These are phyloP conservation scores for Beauveria rudraprayagi DNA, from an alignment of 2,329 filamentous ascomycete genomes.

Conservation along the genomic window DNA sequence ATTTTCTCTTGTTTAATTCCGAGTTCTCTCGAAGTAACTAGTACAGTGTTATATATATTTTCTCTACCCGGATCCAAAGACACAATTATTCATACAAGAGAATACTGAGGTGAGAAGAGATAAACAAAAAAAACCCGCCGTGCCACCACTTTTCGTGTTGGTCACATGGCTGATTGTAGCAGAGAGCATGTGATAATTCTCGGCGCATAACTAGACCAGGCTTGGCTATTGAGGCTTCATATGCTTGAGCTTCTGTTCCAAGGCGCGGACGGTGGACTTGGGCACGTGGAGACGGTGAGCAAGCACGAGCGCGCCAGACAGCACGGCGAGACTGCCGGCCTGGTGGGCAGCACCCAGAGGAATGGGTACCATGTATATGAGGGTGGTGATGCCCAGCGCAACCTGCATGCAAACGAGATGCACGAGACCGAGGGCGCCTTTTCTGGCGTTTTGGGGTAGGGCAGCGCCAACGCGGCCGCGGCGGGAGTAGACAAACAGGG, in stretches of 20 bases:
- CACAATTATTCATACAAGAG: slow-evolving; percentile 5
- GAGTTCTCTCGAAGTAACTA: neutral
- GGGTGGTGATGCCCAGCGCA: slow-evolving; percentile 76
- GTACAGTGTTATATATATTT: neutral
- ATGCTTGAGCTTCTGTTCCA: slow-evolving; percentile 43
- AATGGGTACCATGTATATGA: slow-evolving; percentile 89
- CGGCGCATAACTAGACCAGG: neutral
- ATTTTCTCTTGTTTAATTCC: slow-evolving; percentile 23
- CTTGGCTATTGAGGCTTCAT: slow-evolving; percentile 22
- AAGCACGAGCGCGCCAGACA: slow-evolving; percentile 75
- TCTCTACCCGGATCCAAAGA: neutral
- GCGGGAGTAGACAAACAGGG: slow-evolving; percentile 73
- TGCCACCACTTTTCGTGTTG: neutral
- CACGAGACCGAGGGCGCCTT: slow-evolving; percentile 69
- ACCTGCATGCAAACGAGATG: slow-evolving; percentile 79
- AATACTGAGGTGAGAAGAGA: slow-evolving; percentile 11
- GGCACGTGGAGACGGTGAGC: slow-evolving; percentile 72
- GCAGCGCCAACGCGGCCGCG: slow-evolving; percentile 48
- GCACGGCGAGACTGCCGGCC: slow-evolving; percentile 75
- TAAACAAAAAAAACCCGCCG: neutral
- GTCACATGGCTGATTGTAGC: neutral
- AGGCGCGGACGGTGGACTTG: slow-evolving; percentile 50
- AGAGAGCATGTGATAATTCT: neutral
- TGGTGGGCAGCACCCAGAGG: slow-evolving; percentile 86
- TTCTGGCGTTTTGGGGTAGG: slow-evolving; percentile 56